These are phyloP conservation scores for Tolypocladium album DNA, from an alignment of 2,329 filamentous ascomycete species.

Conservation along the genomic window DNA sequence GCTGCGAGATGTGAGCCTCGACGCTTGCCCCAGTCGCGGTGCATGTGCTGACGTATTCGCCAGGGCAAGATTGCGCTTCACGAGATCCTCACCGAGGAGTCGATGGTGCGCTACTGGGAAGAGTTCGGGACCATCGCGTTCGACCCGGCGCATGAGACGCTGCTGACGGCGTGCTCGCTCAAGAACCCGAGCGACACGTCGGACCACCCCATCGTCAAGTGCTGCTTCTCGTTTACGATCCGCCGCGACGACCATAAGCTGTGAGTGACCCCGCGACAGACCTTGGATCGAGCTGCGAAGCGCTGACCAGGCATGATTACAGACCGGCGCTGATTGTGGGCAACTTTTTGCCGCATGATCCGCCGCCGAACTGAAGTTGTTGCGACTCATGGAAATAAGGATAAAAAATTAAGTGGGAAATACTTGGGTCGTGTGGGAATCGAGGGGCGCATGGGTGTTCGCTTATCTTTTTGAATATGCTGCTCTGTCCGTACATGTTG, in stretches of 20 bases:
- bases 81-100: slow-evolving; percentile 91
- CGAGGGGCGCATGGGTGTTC: background rate
- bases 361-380: slow-evolving; percentile 17
- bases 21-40: background rate
- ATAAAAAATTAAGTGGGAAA: background rate
- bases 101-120: slow-evolving; percentile 95
- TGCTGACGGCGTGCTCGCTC: slow-evolving; percentile 84
- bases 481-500: background rate
- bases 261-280: slow-evolving; percentile 44
- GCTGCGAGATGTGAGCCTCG: slow-evolving; percentile 67
- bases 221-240: slow-evolving; percentile 97
- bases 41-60: slow-evolving; percentile 7
- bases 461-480: background rate
- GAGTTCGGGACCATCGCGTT: slow-evolving; percentile 98
- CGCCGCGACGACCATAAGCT: slow-evolving; percentile 91
- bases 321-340: slow-evolving; percentile 93
- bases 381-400: background rate
- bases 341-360: slow-evolving; percentile 87
- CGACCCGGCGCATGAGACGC: slow-evolving; percentile 84
- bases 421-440: background rate
- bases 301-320: slow-evolving; percentile 2
- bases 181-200: slow-evolving; percentile 68
- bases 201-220: slow-evolving; percentile 67
- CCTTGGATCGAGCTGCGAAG: no score
- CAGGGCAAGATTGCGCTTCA: slow-evolving; percentile 92